These are phyloP conservation scores for Phascolomyces articulosus DNA, from an alignment of 371 early-diverging fungal genomes.

Conservation along the genomic window DNA sequence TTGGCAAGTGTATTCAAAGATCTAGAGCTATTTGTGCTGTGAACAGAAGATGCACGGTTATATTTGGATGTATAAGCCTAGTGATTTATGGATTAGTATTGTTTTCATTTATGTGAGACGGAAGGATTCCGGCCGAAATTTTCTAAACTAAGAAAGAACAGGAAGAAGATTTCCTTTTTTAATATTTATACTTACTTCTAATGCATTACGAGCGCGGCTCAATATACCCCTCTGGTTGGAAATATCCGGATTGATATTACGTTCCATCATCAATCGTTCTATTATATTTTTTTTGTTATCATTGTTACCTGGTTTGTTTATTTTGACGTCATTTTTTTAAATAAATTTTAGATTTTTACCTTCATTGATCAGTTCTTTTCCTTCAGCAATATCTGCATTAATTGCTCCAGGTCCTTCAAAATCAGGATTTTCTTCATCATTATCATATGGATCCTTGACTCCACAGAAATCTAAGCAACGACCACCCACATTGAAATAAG, in stretches of 20 bases:
- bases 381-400: constrained; percentile 53
- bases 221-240: constrained; percentile 21
- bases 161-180: too few relatives aligned
- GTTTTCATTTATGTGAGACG: neutral
- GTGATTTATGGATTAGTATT: neutral
- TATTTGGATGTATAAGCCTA: constrained; percentile 39
- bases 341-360: constrained; percentile 18
- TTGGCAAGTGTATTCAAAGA: constrained; percentile 1
- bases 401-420: constrained; percentile 27
- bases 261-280: constrained; percentile 36
- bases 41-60: constrained; percentile 19
- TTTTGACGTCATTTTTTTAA: too few relatives aligned
- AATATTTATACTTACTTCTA: constrained; percentile 6
- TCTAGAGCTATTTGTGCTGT: constrained; percentile 6
- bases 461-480: constrained; percentile 72
- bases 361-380: constrained; percentile 40
- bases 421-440: constrained; percentile 48
- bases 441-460: constrained; percentile 62
- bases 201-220: constrained; percentile 25
- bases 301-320: neutral
- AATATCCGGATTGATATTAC: constrained; percentile 28
- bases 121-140: too few relatives aligned
- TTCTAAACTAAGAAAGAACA: too few relatives aligned
- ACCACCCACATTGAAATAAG: constrained; percentile 80
- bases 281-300: neutral